Evolutionary conservation across 2,329 filamentous ascomycete species (phyloP).

Genomic region (Tolypocladium ovalisporum): DNA sequence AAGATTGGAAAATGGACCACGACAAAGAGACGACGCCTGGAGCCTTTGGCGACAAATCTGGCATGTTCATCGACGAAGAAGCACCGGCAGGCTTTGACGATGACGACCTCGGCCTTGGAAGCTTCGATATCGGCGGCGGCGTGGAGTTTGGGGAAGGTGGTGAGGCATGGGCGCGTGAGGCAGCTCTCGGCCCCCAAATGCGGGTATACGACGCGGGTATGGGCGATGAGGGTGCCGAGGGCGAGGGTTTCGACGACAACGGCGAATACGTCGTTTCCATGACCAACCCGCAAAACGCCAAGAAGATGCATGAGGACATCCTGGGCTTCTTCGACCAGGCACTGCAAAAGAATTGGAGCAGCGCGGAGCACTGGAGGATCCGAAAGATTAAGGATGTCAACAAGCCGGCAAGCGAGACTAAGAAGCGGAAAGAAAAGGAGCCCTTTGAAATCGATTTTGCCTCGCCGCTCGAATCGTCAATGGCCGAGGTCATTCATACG

Average conservation of each 20-base stretch:
- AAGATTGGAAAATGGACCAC: constrained; percentile 69
- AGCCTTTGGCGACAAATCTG: constrained; percentile 55
- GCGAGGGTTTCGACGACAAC: constrained; percentile 36
- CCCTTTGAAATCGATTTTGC: constrained; percentile 90
- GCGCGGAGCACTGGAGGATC: constrained; percentile 98
- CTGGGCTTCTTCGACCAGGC: constrained; percentile 97
- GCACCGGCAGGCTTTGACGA: constrained; percentile 64
- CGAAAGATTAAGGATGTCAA: constrained; percentile 73
- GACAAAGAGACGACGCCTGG: constrained; percentile 49
- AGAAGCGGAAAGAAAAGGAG: constrained; percentile 85
- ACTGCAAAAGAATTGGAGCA: constrained; percentile 92
- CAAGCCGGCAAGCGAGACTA: constrained; percentile 50
- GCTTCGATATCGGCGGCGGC: constrained; percentile 60
- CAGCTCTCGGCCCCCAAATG: constrained; percentile 76
- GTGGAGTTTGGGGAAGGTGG: constrained; percentile 91
- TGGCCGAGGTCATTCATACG: constrained; percentile 72
- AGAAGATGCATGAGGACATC: constrained; percentile 79
- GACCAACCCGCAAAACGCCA: constrained; percentile 51
- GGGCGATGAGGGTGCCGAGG: constrained; percentile 41
- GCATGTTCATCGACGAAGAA: constrained; percentile 78
- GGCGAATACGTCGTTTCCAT: constrained; percentile 74
- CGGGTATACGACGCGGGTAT: constrained; percentile 59
- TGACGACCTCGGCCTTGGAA: constrained; percentile 63
- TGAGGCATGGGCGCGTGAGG: constrained; percentile 88
- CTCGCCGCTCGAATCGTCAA: constrained; percentile 56